A percentile compares a stretch with the other conserved stretches of the same genome.
phyloP scores from a whole-genome alignment of 2,329 filamentous ascomycete species.

The Capronia epimyces region DNA sequence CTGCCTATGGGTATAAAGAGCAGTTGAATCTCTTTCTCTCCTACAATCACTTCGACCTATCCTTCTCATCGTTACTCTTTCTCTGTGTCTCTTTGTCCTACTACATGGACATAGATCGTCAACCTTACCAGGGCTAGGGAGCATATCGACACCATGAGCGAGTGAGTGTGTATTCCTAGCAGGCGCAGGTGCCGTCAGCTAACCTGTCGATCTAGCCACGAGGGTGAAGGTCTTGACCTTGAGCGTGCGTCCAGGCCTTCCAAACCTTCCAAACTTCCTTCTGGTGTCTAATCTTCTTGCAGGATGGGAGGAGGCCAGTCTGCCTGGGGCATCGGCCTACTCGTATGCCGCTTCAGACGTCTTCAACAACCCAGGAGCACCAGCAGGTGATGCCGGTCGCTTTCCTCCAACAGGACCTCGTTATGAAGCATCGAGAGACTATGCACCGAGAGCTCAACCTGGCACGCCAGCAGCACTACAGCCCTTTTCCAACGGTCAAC shows the following conservation, averaged over 20 bases:
- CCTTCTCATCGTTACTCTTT: background rate
- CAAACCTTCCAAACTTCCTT: background rate
- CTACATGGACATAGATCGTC: background rate
- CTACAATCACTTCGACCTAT: background rate
- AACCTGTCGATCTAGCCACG: slow-evolving; percentile 17
- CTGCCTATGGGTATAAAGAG: background rate
- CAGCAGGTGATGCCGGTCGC: slow-evolving; percentile 1
- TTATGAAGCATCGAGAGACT: background rate
- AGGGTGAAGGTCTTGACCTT: slow-evolving; percentile 21
- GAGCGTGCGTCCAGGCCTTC: slow-evolving; percentile 13
- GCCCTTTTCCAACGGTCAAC: background rate
- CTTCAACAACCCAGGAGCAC: slow-evolving; percentile 9
- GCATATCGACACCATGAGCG: slow-evolving; percentile 19
- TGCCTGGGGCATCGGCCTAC: slow-evolving; percentile 16
- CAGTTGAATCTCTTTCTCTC: background rate
- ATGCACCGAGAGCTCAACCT: background rate
- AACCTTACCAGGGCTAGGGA: background rate
- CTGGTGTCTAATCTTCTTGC: background rate
- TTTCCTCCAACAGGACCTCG: slow-evolving; percentile 3
- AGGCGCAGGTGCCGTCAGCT: background rate
- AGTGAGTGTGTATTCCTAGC: slow-evolving; percentile 16
- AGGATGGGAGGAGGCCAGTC: slow-evolving; percentile 25
- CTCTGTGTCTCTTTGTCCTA: background rate
- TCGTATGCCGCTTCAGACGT: slow-evolving; percentile 18
- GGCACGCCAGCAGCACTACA: background rate